Evolutionary conservation across 148 eudicot genomes (phyloP).

Genomic region (Cornus kousa): DNA sequence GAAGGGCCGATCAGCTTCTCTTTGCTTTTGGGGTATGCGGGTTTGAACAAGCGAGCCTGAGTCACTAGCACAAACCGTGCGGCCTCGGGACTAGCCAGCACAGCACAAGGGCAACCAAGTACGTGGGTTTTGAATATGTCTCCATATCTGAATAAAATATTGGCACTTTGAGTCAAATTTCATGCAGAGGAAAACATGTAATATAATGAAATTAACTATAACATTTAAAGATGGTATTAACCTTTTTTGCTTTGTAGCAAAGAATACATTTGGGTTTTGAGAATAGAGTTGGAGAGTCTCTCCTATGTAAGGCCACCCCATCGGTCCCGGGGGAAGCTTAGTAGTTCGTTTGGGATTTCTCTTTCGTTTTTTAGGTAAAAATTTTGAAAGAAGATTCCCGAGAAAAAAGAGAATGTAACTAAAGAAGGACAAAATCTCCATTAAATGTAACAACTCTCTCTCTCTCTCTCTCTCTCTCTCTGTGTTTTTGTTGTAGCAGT

Average conservation of each 20-base stretch:
- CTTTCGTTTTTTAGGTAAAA: conserved; percentile 17
- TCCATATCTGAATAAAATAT: conserved; percentile 58
- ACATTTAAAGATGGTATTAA: conserved; percentile 8
- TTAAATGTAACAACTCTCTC: background rate
- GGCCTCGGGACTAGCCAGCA: conserved; percentile 80
- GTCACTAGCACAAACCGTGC: conserved; percentile 64
- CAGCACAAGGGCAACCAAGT: conserved; percentile 85
- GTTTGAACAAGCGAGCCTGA: conserved; percentile 75
- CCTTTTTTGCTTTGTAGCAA: conserved; percentile 60
- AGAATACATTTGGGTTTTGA: conserved; percentile 68
- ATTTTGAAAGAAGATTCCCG: conserved; percentile 22
- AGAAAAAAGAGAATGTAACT: conserved; percentile 24
- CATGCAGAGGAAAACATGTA: background rate
- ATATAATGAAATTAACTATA: background rate
- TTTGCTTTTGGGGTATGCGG: conserved; percentile 86
- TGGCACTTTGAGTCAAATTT: background rate
- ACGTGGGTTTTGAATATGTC: conserved; percentile 83
- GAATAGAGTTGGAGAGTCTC: conserved; percentile 82
- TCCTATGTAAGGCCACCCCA: conserved; percentile 88
- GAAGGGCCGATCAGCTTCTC: conserved; percentile 68
- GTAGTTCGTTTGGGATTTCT: conserved; percentile 27
- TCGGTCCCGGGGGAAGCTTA: conserved; percentile 80
- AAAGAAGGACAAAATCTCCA: conserved; percentile 24
- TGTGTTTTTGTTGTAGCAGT: background rate
- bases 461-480: conserved; percentile 13